Conservation (phyloP, 805 yeast genomes). For the Naumovozyma baii region DNA sequence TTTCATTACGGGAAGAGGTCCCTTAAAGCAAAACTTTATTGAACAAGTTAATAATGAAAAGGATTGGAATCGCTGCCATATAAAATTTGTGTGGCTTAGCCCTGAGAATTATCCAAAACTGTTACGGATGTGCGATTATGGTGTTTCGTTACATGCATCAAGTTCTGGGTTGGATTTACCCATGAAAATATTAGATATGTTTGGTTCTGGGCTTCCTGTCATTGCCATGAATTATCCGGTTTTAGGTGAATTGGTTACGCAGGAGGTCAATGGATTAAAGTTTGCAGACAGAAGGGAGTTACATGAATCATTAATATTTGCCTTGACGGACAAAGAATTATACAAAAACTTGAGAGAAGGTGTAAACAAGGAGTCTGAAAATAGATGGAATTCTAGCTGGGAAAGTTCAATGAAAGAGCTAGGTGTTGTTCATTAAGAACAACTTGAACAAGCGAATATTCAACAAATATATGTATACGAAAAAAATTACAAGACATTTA, state of each 20-base stretch:
- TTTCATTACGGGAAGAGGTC: conserved; percentile 97
- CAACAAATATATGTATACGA: too few relatives aligned
- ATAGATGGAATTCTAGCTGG: conserved; percentile 79
- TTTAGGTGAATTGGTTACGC: conserved; percentile 63
- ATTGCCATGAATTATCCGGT: conserved; percentile 70
- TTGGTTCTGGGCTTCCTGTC: conserved; percentile 93
- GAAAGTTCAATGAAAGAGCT: conserved; percentile 24
- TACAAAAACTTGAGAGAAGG: conserved; percentile 45
- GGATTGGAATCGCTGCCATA: conserved; percentile 38
- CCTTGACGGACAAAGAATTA: conserved; percentile 29
- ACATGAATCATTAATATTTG: conserved; percentile 32
- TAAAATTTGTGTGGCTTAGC: conserved; percentile 67
- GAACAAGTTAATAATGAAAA: conserved; percentile 35
- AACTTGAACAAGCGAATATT: too few relatives aligned
- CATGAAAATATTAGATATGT: conserved; percentile 93
- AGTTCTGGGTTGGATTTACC: conserved; percentile 93
- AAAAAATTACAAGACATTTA: not conserved
- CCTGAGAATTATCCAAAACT: conserved; percentile 71
- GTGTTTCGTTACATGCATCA: conserved; percentile 82
- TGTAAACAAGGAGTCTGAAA: conserved; percentile 59
- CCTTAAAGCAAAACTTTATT: conserved; percentile 49
- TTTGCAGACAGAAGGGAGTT: conserved; percentile 39
- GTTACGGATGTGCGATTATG: conserved; percentile 71
- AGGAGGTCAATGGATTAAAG: conserved; percentile 59
- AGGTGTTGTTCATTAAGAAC: conserved; percentile 10